A percentile compares a stretch with the other conserved stretches of the same genome.
These are phyloP conservation scores for Pisolithus sp. DNA, from an alignment of 768 basidiomycete species.

Conservation along the genomic window DNA sequence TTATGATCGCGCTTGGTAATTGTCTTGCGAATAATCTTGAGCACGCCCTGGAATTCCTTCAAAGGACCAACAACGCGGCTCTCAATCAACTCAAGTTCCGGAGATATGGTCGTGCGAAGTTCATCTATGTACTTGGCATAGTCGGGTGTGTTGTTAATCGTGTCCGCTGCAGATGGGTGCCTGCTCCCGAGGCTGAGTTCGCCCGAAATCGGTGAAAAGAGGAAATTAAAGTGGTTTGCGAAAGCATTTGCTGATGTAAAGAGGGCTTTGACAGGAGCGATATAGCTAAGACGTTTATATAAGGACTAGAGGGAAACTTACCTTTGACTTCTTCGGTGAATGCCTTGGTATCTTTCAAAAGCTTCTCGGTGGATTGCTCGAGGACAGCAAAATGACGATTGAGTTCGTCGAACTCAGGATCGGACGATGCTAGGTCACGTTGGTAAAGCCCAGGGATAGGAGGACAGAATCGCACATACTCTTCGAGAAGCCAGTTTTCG, in stretches of 20 bases:
- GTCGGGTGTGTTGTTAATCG: conserved; percentile 67
- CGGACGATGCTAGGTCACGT: conserved; percentile 54
- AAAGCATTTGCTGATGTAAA: conserved; percentile 62
- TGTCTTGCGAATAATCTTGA: conserved; percentile 89
- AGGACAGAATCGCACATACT: conserved; percentile 48
- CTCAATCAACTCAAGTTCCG: conserved; percentile 93
- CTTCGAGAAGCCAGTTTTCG: conserved; percentile 87
- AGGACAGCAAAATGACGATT: conserved; percentile 69
- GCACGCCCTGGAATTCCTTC: conserved; percentile 80
- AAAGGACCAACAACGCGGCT: conserved; percentile 77
- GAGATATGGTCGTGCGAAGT: conserved; percentile 66
- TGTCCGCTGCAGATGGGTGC: conserved; percentile 70
- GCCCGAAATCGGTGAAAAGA: conserved; percentile 61
- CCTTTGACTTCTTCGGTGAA: conserved; percentile 80
- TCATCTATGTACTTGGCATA: conserved; percentile 79
- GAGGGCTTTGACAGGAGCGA: conserved; percentile 38
- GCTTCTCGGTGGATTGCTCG: conserved; percentile 79
- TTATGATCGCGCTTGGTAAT: conserved; percentile 98
- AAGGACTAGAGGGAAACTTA: conserved; percentile 20
- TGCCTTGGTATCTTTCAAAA: conserved; percentile 85
- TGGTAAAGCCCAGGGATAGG: not conserved
- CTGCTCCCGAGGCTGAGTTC: conserved; percentile 79
- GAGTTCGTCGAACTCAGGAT: conserved; percentile 88
- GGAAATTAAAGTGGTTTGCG: conserved; percentile 52
- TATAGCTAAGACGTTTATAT: not conserved